phyloP scores from a whole-genome alignment of 1,139 yeast genomes.

The Debaryomycetaceae sp. region DNA sequence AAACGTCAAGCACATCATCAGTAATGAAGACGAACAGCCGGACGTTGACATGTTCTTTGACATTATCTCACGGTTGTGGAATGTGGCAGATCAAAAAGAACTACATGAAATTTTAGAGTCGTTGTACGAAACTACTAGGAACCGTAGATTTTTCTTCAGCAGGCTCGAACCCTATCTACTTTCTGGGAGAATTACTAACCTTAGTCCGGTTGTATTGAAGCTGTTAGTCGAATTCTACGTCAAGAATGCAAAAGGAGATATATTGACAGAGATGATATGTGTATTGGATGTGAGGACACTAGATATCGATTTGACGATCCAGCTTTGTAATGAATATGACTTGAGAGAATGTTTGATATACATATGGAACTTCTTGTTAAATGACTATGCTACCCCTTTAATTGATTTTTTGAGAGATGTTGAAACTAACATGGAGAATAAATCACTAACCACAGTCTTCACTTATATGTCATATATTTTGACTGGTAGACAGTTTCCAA shows the following conservation, averaged over 20 bases:
- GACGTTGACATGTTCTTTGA: constrained; percentile 20
- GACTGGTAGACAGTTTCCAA: constrained; percentile 78
- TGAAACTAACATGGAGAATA: constrained; percentile 7
- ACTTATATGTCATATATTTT: constrained; percentile 66
- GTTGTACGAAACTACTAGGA: constrained; percentile 46
- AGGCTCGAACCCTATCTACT: constrained; percentile 51
- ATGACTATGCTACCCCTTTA: constrained; percentile 68
- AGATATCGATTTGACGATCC: constrained; percentile 69
- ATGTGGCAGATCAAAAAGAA: constrained; percentile 11
- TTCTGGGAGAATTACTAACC: constrained; percentile 36
- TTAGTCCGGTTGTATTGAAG: constrained; percentile 64
- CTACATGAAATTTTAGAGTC: constrained; percentile 47
- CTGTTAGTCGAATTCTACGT: constrained; percentile 53
- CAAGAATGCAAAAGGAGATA: constrained; percentile 34
- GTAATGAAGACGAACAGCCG: constrained; percentile 11
- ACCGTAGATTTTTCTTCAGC: constrained; percentile 42
- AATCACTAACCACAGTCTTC: constrained; percentile 39
- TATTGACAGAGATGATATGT: constrained; percentile 64
- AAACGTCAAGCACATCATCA: constrained; percentile 42
- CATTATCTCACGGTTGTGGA: constrained; percentile 18
- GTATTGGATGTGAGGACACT: constrained; percentile 59
- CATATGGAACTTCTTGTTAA: constrained; percentile 62
- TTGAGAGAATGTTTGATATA: constrained; percentile 61
- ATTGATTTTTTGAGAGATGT: constrained; percentile 50
- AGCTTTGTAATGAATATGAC: constrained; percentile 51